phyloP scores from a whole-genome alignment of 192 early-diverging fungal species.

The Gorgonomyces haynaldii region DNA sequence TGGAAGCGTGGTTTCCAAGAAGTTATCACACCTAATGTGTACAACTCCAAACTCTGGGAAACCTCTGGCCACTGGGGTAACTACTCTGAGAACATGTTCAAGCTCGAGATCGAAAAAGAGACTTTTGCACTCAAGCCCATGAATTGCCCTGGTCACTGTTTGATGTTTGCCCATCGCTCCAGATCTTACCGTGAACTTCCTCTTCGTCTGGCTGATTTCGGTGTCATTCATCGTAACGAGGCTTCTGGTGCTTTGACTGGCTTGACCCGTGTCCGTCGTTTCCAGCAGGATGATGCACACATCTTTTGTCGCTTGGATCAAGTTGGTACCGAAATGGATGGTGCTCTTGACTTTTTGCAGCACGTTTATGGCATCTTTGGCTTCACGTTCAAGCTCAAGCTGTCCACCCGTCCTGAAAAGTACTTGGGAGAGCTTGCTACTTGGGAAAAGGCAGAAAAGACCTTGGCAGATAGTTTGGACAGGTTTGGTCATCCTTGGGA shows the following conservation, averaged over 20 bases:
- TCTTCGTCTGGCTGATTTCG: slow-evolving; percentile 92
- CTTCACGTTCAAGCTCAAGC: slow-evolving; percentile 78
- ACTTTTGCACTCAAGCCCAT: slow-evolving; percentile 96
- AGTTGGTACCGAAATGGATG: slow-evolving; percentile 71
- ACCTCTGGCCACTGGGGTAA: slow-evolving; percentile 91
- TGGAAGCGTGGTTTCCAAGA: slow-evolving; percentile 88
- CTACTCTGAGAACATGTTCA: slow-evolving; percentile 96
- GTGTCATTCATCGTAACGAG: slow-evolving; percentile 83
- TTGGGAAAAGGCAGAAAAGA: slow-evolving; percentile 87
- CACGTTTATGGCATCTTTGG: slow-evolving; percentile 91
- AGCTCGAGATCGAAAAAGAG: slow-evolving; percentile 91
- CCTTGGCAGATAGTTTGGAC: slow-evolving; percentile 66
- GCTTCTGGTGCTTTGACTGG: slow-evolving; percentile 88
- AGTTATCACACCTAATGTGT: slow-evolving; percentile 98
- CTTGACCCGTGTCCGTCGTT: slow-evolving; percentile 91
- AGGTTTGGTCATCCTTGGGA: slow-evolving; percentile 74
- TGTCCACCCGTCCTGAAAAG: slow-evolving; percentile 95
- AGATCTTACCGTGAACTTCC: slow-evolving; percentile 94
- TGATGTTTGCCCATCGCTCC: slow-evolving; percentile 89
- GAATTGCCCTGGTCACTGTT: slow-evolving; percentile 97
- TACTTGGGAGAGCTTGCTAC: slow-evolving; percentile 78
- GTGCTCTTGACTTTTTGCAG: slow-evolving; percentile 76
- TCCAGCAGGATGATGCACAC: slow-evolving; percentile 99
- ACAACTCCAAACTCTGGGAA: slow-evolving; percentile 95
- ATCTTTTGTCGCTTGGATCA: slow-evolving; percentile 91